Evolutionary conservation across 495 filamentous ascomycete genomes (phyloP).

Genomic region (Aspergillus haitiensis): DNA sequence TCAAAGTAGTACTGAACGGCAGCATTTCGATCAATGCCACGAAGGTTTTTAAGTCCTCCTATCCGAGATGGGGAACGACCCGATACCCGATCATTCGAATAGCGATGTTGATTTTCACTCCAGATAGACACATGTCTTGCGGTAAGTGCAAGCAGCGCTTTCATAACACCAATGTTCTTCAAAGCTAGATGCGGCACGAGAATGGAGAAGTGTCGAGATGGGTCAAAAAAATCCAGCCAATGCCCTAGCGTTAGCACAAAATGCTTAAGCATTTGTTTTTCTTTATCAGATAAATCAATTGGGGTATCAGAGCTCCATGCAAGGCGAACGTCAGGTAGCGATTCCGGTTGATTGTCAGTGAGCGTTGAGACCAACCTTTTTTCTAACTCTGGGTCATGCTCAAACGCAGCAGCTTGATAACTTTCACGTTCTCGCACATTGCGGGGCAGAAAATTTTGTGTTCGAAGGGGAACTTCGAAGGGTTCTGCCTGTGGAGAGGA

Average conservation of each 20-base stretch:
- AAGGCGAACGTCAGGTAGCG: conserved; percentile 20
- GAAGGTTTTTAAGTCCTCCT: background rate
- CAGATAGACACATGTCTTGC: conserved; percentile 25
- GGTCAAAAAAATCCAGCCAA: conserved; percentile 32
- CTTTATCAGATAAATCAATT: conserved; percentile 25
- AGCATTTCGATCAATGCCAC: conserved; percentile 14
- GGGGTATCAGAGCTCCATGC: conserved; percentile 24
- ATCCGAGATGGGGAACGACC: background rate
- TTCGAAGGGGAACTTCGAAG: background rate
- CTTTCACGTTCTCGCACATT: conserved; percentile 28
- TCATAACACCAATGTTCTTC: conserved; percentile 31
- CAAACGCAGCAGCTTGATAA: conserved; percentile 33
- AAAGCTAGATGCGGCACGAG: conserved; percentile 29
- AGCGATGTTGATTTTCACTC: conserved; percentile 1
- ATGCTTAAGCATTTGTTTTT: conserved; percentile 27
- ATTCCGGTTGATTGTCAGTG: conserved; percentile 8
- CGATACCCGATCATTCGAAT: background rate
- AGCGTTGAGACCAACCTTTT: conserved; percentile 14
- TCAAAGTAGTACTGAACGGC: conserved; percentile 35
- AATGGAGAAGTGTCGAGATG: conserved; percentile 23
- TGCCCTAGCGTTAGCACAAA: conserved; percentile 26
- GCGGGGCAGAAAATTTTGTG: conserved; percentile 19
- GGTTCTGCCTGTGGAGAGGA: conserved; percentile 19
- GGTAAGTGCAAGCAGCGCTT: conserved; percentile 29
- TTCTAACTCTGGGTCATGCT: conserved; percentile 22